These are phyloP conservation scores for Beta vulgaris DNA, from an alignment of 148 eudicot species.

Conservation along the genomic window DNA sequence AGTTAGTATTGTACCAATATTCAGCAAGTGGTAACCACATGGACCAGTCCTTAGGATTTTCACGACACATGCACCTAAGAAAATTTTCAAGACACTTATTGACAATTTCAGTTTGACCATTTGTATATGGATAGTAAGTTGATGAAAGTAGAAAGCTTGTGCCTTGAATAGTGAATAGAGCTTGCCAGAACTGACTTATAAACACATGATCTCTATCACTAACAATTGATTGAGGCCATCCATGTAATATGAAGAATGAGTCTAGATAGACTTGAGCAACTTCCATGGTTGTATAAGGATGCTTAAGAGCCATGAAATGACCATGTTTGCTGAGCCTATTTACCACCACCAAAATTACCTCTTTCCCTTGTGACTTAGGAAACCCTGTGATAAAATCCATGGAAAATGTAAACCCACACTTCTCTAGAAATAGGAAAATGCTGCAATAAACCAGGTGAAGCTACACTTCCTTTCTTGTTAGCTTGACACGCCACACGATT, in stretches of 20 bases:
- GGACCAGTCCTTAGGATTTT: constrained; percentile 3
- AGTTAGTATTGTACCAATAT: not conserved
- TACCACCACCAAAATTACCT: not conserved
- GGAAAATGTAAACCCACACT: not conserved
- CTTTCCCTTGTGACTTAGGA: not conserved
- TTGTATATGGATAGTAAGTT: not conserved
- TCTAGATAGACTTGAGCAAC: not conserved
- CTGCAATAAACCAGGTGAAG: not conserved
- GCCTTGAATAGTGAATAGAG: not conserved
- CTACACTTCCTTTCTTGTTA: no score
- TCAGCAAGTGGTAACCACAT: not conserved
- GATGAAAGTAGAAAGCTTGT: not conserved
- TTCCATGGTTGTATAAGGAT: not conserved
- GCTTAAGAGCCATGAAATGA: not conserved
- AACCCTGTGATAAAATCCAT: not conserved
- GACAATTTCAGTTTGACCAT: not conserved
- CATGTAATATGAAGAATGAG: not conserved
- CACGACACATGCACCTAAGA: not conserved
- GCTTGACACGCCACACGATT: not conserved
- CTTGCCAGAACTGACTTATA: not conserved
- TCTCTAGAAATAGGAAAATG: not conserved
- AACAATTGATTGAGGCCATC: not conserved
- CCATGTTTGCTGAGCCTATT: not conserved
- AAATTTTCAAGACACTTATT: not conserved
- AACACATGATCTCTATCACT: not conserved